Conservation (phyloP, 1,284 basidiomycete species). For the Pascua guehoae region DNA sequence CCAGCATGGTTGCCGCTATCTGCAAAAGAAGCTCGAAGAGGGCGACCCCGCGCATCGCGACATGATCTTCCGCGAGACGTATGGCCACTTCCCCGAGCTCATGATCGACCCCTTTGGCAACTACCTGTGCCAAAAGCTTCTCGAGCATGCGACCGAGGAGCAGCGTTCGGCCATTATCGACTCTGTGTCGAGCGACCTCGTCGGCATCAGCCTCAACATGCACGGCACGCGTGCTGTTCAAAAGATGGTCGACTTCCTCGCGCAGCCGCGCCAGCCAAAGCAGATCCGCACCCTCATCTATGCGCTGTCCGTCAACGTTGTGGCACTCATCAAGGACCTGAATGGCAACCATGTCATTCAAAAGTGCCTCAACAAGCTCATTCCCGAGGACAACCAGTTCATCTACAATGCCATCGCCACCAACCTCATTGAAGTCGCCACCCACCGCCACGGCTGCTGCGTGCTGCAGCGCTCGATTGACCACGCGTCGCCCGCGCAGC, state of each 20-base stretch:
- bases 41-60: conserved; percentile 90
- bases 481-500: conserved; percentile 81
- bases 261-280: conserved; percentile 76
- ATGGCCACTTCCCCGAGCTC: conserved; percentile 93
- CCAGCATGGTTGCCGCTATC: conserved; percentile 96
- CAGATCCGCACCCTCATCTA: conserved; percentile 98
- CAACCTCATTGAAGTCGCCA: conserved; percentile 98
- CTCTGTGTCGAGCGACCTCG: conserved; percentile 92
- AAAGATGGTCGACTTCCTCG: conserved; percentile 99
- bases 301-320: conserved; percentile 94
- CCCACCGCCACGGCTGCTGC: conserved; percentile 98
- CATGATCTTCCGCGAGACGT: conserved; percentile 99
- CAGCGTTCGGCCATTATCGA: conserved; percentile 97
- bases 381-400: conserved; percentile 98
- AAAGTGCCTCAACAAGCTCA: conserved; percentile 97
- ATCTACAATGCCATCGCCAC: conserved; percentile 99
- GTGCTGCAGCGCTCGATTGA: conserved; percentile 98
- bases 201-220: conserved; percentile 99
- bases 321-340: conserved; percentile 98
- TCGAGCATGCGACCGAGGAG: conserved; percentile 97
- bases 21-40: conserved; percentile 99
- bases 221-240: conserved; percentile 98
- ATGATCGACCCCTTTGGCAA: conserved; percentile 99
- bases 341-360: conserved; percentile 99
- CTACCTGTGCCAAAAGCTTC: conserved; percentile 96